These are phyloP conservation scores for Lenzites betulinus DNA, from an alignment of 768 basidiomycete species.

Conservation along the genomic window DNA sequence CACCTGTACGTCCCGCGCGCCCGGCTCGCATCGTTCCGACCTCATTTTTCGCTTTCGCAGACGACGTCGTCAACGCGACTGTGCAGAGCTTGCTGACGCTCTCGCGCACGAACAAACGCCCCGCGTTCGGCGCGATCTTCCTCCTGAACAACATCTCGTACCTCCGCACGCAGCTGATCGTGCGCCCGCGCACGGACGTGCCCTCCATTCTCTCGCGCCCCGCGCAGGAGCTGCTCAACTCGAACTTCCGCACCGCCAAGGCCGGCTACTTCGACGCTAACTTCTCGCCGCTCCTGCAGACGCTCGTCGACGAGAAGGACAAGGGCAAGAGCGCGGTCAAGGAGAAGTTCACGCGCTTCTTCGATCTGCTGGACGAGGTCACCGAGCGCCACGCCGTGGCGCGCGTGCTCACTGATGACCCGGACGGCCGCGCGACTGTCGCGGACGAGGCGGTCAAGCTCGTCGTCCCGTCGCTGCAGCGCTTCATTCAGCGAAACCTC, in stretches of 20 bases:
- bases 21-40: not conserved
- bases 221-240: slow-evolving; percentile 62
- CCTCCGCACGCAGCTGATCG: slow-evolving; percentile 59
- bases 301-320: slow-evolving; percentile 50
- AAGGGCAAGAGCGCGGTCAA: slow-evolving; percentile 65
- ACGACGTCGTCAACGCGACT: slow-evolving; percentile 72
- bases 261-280: slow-evolving; percentile 84
- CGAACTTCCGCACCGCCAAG: slow-evolving; percentile 77
- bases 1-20: slow-evolving; percentile 52
- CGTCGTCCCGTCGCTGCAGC: slow-evolving; percentile 71
- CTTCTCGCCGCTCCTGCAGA: slow-evolving; percentile 75
- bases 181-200: slow-evolving; percentile 50
- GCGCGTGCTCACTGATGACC: slow-evolving; percentile 71
- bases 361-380: slow-evolving; percentile 77
- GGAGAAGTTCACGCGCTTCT: slow-evolving; percentile 83
- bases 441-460: slow-evolving; percentile 77
- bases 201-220: slow-evolving; percentile 58
- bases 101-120: slow-evolving; percentile 59
- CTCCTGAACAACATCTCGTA: slow-evolving; percentile 80
- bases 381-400: slow-evolving; percentile 73
- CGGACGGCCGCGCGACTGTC: slow-evolving; percentile 55
- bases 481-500: slow-evolving; percentile 72
- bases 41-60: slow-evolving; percentile 38
- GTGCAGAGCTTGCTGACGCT: slow-evolving; percentile 62
- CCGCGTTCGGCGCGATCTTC: slow-evolving; percentile 73